Percentiles rank a stretch among this genome's conserved stretches.
phyloP scores from a whole-genome alignment of 2,329 filamentous ascomycete species.

The Gaeumannomyces sp. region DNA sequence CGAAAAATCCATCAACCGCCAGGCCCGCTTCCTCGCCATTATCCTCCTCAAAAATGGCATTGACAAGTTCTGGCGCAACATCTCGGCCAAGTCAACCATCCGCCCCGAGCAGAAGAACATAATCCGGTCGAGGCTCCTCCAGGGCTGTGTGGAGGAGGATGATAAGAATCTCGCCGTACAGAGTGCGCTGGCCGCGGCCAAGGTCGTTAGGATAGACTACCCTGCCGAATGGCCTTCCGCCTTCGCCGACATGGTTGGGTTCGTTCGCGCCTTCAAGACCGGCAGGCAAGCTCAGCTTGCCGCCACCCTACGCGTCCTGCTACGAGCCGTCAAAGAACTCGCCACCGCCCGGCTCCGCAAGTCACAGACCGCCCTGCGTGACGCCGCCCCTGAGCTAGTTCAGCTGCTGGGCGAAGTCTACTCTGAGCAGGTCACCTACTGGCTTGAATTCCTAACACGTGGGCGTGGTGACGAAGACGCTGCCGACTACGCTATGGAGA shows the following conservation, averaged over 20 bases:
- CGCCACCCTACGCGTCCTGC: slow-evolving; percentile 67
- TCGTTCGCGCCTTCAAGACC: slow-evolving; percentile 54
- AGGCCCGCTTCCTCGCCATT: slow-evolving; percentile 81
- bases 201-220: slow-evolving; percentile 84
- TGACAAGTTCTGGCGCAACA: slow-evolving; percentile 82
- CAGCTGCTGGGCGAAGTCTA: slow-evolving; percentile 75
- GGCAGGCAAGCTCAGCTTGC: slow-evolving; percentile 61
- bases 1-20: slow-evolving; percentile 66
- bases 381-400: slow-evolving; percentile 77
- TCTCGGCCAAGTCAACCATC: slow-evolving; percentile 56
- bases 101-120: slow-evolving; percentile 67
- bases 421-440: slow-evolving; percentile 61
- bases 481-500: slow-evolving; percentile 60
- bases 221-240: slow-evolving; percentile 75
- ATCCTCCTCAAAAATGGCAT: slow-evolving; percentile 97
- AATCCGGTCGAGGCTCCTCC: slow-evolving; percentile 70
- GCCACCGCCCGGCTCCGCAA: slow-evolving; percentile 70
- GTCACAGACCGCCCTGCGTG: slow-evolving; percentile 70
- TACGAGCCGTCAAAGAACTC: slow-evolving; percentile 87
- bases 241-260: slow-evolving; percentile 52
- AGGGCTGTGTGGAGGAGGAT: slow-evolving; percentile 70
- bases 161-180: slow-evolving; percentile 74
- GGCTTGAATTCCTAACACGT: slow-evolving; percentile 56
- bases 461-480: slow-evolving; percentile 53
- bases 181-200: slow-evolving; percentile 81